Evolutionary conservation across 768 basidiomycete genomes (phyloP), one percentile per base, ranked within the genome.

Genomic region (Podaxis sp.): DNA sequence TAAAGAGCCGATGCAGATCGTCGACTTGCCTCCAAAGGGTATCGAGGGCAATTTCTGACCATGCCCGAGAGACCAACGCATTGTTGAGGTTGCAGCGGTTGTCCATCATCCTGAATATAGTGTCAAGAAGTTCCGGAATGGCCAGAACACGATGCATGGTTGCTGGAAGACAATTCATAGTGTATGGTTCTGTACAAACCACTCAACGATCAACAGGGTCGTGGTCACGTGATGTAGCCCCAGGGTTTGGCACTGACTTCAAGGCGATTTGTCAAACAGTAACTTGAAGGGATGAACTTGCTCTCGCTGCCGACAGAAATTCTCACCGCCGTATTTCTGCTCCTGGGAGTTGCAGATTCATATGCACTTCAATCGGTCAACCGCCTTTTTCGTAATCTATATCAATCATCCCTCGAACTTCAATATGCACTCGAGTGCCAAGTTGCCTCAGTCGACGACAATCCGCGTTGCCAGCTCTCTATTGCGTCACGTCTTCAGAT

Each of bases 1-100:
- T 57, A 30, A 70, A 67, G 11, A 71, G 53, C 15, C 57, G 65
- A 7, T 68, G 65, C 1, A 68, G 65, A 19, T 63, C 64, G 30
- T 68, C 64, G n/a, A 71, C 61, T 22, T 61, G 65, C 40, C 66
- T 57, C 70, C 70, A 71, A 15, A 71, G 66, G 22, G 56, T 36
- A 51, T 70, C 67, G 11, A 70, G 64, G 3, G 64, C 68, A 28
- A 64, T 59, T 24, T 67, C 66, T 12, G 64, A 61, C 70, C 70
- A 71, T 42, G 55, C 33, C 33, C 65, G 67, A 33, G 64, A 68
- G 3, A 71, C 69, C 8, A 65, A 61, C 22, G 66, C 67, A 40
- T 69, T 66, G 52, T 24, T 44, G 13, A 70, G 11, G 57, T 56
- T 52, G 51, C 54, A 52, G 44, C 49, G 12, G 59, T 67, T 51